phyloP scores from a whole-genome alignment of 1,139 yeast species.

The Trichomonascaceae sp. region DNA sequence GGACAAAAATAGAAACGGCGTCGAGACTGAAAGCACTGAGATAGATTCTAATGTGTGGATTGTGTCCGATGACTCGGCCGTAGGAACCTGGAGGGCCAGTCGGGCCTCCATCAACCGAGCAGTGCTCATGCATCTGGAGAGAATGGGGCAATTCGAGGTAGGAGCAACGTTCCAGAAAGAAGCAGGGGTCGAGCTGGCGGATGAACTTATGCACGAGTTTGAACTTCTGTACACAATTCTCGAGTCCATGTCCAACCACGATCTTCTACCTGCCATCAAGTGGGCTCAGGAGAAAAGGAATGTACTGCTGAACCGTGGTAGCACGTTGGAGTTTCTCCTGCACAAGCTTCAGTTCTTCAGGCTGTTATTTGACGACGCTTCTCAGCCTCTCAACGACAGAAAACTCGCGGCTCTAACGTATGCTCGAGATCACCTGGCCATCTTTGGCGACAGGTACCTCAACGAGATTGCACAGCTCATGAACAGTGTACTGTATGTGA shows the following conservation, averaged over 20 bases:
- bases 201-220: slow-evolving; percentile 24
- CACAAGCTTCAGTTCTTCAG: slow-evolving; percentile 44
- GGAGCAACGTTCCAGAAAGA: slow-evolving; percentile 25
- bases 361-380: slow-evolving; percentile 18
- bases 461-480: slow-evolving; percentile 42
- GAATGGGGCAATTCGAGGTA: slow-evolving; percentile 32
- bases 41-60: too few relatives aligned
- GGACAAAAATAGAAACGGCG: too few relatives aligned
- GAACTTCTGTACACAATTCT: slow-evolving; percentile 26
- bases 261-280: slow-evolving; percentile 29
- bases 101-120: slow-evolving; percentile 24
- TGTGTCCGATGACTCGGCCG: too few relatives aligned
- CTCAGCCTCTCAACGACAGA: not conserved
- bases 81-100: too few relatives aligned
- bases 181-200: slow-evolving; percentile 21
- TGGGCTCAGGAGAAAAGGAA: slow-evolving; percentile 29
- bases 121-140: slow-evolving; percentile 31
- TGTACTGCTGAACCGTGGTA: slow-evolving; percentile 19
- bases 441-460: slow-evolving; percentile 30
- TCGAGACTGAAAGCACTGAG: too few relatives aligned
- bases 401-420: slow-evolving; percentile 35
- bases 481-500: slow-evolving; percentile 33
- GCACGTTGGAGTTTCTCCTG: slow-evolving; percentile 46
- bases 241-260: slow-evolving; percentile 16
- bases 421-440: slow-evolving; percentile 40